phyloP scores from a whole-genome alignment of 306 rosid species.

The Senna tora region DNA sequence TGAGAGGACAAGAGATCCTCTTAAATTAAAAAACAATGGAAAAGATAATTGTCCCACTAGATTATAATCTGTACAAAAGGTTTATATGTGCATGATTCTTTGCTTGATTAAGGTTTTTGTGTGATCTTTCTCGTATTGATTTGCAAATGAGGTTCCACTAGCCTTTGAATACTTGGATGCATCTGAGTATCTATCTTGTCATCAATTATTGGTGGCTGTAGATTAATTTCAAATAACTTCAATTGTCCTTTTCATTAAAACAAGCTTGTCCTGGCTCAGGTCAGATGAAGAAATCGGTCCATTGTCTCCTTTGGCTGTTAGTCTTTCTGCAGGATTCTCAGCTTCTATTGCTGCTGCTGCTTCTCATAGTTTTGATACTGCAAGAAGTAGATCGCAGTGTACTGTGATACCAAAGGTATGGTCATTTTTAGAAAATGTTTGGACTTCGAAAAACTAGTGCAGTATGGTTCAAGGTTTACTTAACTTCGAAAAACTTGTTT shows the following conservation, averaged over 20 bases:
- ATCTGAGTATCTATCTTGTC: conserved; percentile 22
- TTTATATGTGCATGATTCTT: conserved; percentile 1
- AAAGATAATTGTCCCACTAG: background rate
- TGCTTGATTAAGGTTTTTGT: conserved; percentile 18
- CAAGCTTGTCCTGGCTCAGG: conserved; percentile 54
- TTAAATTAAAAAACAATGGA: no score
- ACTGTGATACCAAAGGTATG: conserved; percentile 80
- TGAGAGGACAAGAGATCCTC: no score
- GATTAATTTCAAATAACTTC: conserved; percentile 13
- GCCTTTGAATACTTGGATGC: conserved; percentile 18
- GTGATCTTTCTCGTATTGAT: conserved; percentile 14
- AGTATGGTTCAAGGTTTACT: conserved; percentile 13
- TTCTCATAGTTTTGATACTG: conserved; percentile 92
- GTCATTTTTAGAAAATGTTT: conserved; percentile 3
- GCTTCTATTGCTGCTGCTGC: conserved; percentile 91
- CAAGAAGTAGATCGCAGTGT: conserved; percentile 79
- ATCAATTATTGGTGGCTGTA: conserved; percentile 16
- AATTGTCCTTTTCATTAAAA: conserved; percentile 34
- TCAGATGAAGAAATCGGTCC: conserved; percentile 74
- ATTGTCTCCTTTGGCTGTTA: conserved; percentile 70
- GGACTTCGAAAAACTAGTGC: conserved; percentile 28
- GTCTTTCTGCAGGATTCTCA: conserved; percentile 88
- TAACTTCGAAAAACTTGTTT: conserved; percentile 16
- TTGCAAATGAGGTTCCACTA: background rate
- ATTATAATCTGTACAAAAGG: conserved; percentile 7